phyloP scores from a whole-genome alignment of 1,284 basidiomycete species.

The Rhodotorula sp. region DNA sequence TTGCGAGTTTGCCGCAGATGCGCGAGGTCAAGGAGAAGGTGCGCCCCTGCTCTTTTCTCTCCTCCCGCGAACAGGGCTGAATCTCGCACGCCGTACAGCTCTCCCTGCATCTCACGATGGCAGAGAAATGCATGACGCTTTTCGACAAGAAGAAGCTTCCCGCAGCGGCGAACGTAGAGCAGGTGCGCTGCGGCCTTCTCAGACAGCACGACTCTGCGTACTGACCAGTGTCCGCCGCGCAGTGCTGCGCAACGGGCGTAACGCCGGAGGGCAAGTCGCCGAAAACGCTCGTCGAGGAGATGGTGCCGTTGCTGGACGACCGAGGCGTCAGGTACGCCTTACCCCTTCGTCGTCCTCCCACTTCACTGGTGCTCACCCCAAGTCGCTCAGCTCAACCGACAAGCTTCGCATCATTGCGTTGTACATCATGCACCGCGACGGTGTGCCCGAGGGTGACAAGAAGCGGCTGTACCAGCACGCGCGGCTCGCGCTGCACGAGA shows the following conservation, averaged over 20 bases:
- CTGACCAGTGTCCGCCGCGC: background rate
- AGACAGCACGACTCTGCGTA: background rate
- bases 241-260: slow-evolving; percentile 88
- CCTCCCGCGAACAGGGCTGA: background rate
- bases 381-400: slow-evolving; percentile 67
- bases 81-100: slow-evolving; percentile 61
- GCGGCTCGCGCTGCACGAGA: slow-evolving; percentile 81
- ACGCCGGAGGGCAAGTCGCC: slow-evolving; percentile 87
- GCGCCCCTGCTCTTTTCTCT: background rate
- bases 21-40: slow-evolving; percentile 94
- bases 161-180: slow-evolving; percentile 86
- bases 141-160: slow-evolving; percentile 88
- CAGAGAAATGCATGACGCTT: slow-evolving; percentile 91
- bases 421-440: slow-evolving; percentile 93
- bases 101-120: slow-evolving; percentile 94
- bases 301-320: slow-evolving; percentile 94
- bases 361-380: background rate
- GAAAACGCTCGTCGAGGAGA: slow-evolving; percentile 92
- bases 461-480: slow-evolving; percentile 95
- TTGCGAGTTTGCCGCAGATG: slow-evolving; percentile 91
- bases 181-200: slow-evolving; percentile 60
- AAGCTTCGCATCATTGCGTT: slow-evolving; percentile 97
- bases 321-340: slow-evolving; percentile 70
- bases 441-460: slow-evolving; percentile 95
- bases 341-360: background rate